These are phyloP conservation scores for Termitomyces sp. DNA, from an alignment of 768 basidiomycete species.

Conservation along the genomic window DNA sequence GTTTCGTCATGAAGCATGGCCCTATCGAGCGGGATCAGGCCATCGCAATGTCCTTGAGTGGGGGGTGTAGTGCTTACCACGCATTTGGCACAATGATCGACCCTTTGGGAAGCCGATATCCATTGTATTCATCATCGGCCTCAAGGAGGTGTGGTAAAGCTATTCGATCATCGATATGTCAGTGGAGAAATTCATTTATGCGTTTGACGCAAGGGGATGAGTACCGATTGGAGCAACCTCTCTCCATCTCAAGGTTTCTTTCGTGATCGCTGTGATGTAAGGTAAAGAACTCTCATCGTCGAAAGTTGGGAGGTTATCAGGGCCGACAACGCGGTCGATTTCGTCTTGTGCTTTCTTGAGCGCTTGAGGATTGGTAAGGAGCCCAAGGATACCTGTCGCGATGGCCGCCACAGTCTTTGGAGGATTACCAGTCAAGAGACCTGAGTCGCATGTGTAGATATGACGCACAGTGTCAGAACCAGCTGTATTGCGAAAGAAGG, in stretches of 20 bases:
- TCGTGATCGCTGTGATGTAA: slow-evolving; percentile 26
- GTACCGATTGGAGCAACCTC: slow-evolving; percentile 20
- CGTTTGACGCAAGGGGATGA: background rate
- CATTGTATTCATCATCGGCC: slow-evolving; percentile 28
- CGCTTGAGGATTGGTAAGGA: slow-evolving; percentile 22
- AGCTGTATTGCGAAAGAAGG: background rate
- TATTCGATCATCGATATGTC: slow-evolving; percentile 3
- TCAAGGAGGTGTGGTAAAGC: slow-evolving; percentile 24
- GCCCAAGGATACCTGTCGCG: slow-evolving; percentile 19
- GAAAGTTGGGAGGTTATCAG: slow-evolving; percentile 22
- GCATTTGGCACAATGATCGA: background rate
- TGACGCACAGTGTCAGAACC: background rate
- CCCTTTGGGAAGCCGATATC: slow-evolving; percentile 11
- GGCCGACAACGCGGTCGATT: slow-evolving; percentile 23
- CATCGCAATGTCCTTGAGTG: background rate
- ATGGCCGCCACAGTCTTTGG: slow-evolving; percentile 20
- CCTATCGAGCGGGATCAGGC: slow-evolving; percentile 20
- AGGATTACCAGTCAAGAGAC: background rate
- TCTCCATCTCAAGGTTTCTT: slow-evolving; percentile 25
- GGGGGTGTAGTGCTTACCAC: background rate
- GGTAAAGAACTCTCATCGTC: slow-evolving; percentile 21
- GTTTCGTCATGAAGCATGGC: slow-evolving; percentile 25
- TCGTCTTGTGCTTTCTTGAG: slow-evolving; percentile 25
- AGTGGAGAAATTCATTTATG: background rate
- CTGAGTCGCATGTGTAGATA: background rate